Evolutionary conservation across 139 green algal species (phyloP).

Genomic region (Chlorella sp.): DNA sequence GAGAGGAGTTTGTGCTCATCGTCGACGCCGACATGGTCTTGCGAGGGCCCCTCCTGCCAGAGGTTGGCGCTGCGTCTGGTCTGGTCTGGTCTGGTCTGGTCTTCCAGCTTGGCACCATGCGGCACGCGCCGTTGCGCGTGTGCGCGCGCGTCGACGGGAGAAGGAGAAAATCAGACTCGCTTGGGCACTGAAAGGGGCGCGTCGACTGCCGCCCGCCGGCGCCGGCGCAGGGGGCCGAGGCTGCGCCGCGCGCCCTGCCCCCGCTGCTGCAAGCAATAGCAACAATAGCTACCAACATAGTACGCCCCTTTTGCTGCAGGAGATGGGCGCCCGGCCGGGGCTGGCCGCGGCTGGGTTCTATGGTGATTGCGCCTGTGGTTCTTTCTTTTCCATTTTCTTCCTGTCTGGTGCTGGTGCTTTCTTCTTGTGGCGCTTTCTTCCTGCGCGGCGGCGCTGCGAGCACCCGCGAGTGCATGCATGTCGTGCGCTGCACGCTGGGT

Average conservation of each 20-base stretch:
- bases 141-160: background rate
- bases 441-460: background rate
- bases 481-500: constrained; percentile 1
- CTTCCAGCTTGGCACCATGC: constrained; percentile 36
- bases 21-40: constrained; percentile 74
- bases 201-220: background rate
- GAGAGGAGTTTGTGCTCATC: constrained; percentile 62
- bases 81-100: constrained; percentile 22
- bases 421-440: background rate
- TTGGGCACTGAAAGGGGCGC: background rate
- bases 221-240: background rate
- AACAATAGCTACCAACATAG: background rate
- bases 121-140: background rate
- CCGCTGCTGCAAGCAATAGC: background rate
- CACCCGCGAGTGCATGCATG: background rate
- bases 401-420: constrained; percentile 12
- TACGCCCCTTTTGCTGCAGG: background rate
- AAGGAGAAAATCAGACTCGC: background rate
- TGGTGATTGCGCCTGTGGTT: too few relatives aligned
- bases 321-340: constrained; percentile 33
- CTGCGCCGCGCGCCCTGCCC: background rate
- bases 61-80: constrained; percentile 12
- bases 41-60: constrained; percentile 37
- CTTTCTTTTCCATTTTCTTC: too few relatives aligned
- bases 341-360: constrained; percentile 39